Conservation (phyloP, 345 rosid species). For the Aquilaria malaccensis region DNA sequence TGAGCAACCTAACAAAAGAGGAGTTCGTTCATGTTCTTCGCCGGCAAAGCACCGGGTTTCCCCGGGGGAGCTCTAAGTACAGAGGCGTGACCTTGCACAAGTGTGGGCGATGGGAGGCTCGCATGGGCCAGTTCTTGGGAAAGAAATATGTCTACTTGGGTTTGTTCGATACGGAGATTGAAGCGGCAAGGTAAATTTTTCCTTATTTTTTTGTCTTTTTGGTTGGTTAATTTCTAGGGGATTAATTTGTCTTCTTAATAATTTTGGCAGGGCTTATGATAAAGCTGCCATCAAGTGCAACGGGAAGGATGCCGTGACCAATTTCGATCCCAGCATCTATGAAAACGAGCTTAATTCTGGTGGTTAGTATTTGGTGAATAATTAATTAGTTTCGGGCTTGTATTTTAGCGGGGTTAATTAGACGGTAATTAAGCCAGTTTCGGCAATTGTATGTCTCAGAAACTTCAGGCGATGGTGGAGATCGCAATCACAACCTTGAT, state of each 20-base stretch:
- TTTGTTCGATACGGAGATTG: constrained; percentile 86
- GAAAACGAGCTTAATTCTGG: constrained; percentile 47
- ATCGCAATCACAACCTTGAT: constrained; percentile 71
- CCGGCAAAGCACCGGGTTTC: constrained; percentile 95
- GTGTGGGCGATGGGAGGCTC: constrained; percentile 98
- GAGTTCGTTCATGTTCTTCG: constrained; percentile 94
- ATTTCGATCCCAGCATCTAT: constrained; percentile 82
- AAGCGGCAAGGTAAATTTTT: constrained; percentile 69
- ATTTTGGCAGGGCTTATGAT: constrained; percentile 55
- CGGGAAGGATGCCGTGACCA: constrained; percentile 94
- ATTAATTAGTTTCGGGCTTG: too few species aligned
- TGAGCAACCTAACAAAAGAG: constrained; percentile 79
- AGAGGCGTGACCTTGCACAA: constrained; percentile 98
- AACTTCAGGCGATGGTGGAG: constrained; percentile 39
- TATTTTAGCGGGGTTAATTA: not conserved
- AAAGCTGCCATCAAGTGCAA: constrained; percentile 90
- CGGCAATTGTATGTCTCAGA: constrained; percentile 14
- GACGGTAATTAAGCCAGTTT: not conserved
- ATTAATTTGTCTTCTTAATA: not conserved
- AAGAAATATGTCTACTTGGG: constrained; percentile 98
- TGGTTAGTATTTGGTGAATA: constrained; percentile 22
- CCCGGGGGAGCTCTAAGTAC: constrained; percentile 93
- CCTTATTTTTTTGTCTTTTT: not conserved
- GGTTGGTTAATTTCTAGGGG: not conserved
- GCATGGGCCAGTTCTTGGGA: constrained; percentile 92